phyloP scores from a whole-genome alignment of 1,284 basidiomycete genomes.

The Ceratorhiza oryzae-sativae region DNA sequence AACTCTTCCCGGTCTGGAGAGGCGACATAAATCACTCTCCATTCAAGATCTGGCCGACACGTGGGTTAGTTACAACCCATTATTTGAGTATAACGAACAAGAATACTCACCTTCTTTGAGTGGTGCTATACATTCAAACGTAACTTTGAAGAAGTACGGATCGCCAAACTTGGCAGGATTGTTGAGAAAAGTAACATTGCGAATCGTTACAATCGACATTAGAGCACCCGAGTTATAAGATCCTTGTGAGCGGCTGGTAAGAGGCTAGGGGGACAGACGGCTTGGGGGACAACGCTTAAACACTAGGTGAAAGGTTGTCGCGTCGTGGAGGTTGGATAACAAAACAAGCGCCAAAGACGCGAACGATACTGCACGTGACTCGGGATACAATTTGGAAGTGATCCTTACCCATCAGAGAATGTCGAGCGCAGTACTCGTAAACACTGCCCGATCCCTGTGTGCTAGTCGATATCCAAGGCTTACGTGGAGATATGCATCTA shows the following conservation, averaged over 20 bases:
- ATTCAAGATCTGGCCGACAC: conserved; percentile 81
- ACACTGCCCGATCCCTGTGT: not conserved
- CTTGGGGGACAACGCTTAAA: too few species aligned
- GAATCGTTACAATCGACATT: conserved; percentile 53
- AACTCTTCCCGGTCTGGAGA: conserved; percentile 90
- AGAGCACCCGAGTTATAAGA: too few species aligned
- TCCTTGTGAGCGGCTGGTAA: too few species aligned
- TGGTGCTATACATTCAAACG: conserved; percentile 96
- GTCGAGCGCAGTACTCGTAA: not conserved
- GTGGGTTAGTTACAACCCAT: not conserved
- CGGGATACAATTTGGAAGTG: not conserved
- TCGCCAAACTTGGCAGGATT: conserved; percentile 93
- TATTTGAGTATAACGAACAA: not conserved
- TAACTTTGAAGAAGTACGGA: conserved; percentile 92
- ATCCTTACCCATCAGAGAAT: not conserved
- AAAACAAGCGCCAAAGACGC: not conserved
- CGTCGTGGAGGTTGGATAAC: conserved; percentile 4
- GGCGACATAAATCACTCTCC: conserved; percentile 97
- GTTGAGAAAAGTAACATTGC: conserved; percentile 77
- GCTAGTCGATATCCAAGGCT: not conserved
- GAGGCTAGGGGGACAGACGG: too few species aligned
- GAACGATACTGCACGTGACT: conserved; percentile 28
- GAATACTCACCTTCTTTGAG: conserved; percentile 78
- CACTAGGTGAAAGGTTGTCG: not conserved
- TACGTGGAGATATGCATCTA: conserved; percentile 2